Percentiles rank a stretch among this genome's conserved stretches.
Conservation (phyloP, 1,284 basidiomycete species). For the Coriolopsis trogii region DNA sequence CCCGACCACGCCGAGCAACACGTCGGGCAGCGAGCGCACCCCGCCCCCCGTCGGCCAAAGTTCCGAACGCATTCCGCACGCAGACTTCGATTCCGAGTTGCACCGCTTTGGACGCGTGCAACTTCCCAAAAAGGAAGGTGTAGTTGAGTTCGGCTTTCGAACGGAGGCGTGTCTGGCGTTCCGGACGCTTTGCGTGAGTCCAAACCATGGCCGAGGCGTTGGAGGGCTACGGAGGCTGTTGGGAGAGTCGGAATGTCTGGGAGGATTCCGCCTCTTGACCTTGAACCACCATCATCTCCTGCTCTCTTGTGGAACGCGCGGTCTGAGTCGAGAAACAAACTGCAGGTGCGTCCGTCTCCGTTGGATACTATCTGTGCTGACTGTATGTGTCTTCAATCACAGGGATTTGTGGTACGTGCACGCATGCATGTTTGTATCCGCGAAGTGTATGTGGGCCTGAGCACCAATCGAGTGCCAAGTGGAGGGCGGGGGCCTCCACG, state of each 20-base stretch:
- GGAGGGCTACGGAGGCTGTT: slow-evolving; percentile 1
- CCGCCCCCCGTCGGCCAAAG: background rate
- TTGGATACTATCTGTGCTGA: too few relatives aligned
- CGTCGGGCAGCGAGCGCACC: slow-evolving; percentile 10
- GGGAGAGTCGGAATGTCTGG: background rate
- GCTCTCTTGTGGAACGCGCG: background rate
- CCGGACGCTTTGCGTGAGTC: background rate
- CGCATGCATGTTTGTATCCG: too few relatives aligned
- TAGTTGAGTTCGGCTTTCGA: slow-evolving; percentile 13
- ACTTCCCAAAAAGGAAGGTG: slow-evolving; percentile 6
- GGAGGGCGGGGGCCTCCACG: too few relatives aligned
- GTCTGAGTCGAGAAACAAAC: background rate
- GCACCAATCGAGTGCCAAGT: too few relatives aligned
- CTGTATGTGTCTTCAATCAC: too few relatives aligned
- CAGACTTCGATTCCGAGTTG: slow-evolving; percentile 19
- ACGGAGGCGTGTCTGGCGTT: slow-evolving; percentile 6
- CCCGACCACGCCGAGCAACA: slow-evolving; percentile 7
- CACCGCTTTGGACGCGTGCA: background rate
- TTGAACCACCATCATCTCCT: slow-evolving; percentile 14
- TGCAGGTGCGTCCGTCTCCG: background rate
- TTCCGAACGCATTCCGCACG: slow-evolving; percentile 8
- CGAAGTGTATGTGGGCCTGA: too few relatives aligned
- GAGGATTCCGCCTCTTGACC: slow-evolving; percentile 10
- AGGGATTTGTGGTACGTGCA: too few relatives aligned
- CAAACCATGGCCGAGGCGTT: background rate